Evolutionary conservation across 345 rosid species (phyloP).

Genomic region (Sisymbrium irio): DNA sequence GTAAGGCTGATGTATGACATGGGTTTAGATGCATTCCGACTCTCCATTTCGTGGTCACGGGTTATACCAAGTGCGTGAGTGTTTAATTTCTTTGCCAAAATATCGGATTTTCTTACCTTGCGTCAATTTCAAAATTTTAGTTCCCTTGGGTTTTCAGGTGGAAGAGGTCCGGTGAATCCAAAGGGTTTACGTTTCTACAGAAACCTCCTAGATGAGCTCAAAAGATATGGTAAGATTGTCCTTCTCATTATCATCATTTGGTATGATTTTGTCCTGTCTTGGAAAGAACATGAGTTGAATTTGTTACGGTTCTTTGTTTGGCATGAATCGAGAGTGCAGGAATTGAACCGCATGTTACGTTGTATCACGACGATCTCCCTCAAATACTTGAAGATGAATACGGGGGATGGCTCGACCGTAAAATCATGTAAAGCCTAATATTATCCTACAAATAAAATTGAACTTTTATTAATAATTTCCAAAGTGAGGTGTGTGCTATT

Average conservation of each 20-base stretch:
- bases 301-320: background rate
- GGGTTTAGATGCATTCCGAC: constrained; percentile 60
- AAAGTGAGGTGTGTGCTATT: background rate
- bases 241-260: background rate
- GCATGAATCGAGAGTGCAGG: constrained; percentile 23
- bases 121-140: no score
- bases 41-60: constrained; percentile 79
- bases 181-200: constrained; percentile 54
- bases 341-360: constrained; percentile 54
- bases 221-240: constrained; percentile 36
- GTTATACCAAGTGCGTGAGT: constrained; percentile 55
- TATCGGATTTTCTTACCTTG: background rate
- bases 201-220: constrained; percentile 46
- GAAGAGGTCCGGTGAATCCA: constrained; percentile 58
- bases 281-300: background rate
- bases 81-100: background rate
- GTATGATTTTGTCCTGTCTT: background rate
- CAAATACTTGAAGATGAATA: constrained; percentile 73
- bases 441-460: background rate
- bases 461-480: background rate
- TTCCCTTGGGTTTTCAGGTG: no score
- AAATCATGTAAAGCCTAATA: constrained; percentile 41
- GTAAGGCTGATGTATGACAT: constrained; percentile 60
- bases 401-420: constrained; percentile 60
- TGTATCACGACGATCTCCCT: constrained; percentile 53